Base-by-base conservation (phyloP, 495 filamentous ascomycete genomes). In the Penicillium salamii region DNA sequence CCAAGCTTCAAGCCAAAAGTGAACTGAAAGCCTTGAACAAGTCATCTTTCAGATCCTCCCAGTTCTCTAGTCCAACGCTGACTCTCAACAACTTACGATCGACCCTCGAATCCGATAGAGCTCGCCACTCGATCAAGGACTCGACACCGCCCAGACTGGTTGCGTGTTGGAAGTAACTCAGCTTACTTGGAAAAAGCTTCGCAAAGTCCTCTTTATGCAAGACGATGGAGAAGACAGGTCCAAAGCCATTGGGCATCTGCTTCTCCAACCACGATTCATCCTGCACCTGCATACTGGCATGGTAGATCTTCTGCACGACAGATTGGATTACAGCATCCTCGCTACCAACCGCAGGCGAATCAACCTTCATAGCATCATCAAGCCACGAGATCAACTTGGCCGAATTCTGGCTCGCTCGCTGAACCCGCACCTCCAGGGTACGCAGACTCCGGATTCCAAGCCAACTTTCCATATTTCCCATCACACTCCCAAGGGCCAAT, bases 91-190 rank as follows among this genome's bases (percentile, higher is more conserved):
- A 55, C 56, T 81, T 72, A 50, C 70, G 77, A 55, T 95, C 88
- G 32, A 89, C 82, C 7, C 44, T 69, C 2, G 67, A 46, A 69
- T 96, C 91, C 51, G 79, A 85, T 88, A 96, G 87, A n/a, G 86
- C 78, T 42, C 50, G 67, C 74, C 56, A 71, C 59, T 49, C 75
- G 54, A 96, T 86, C 78, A 96, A 68, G 58, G 86, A 91, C 78
- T 96, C 91, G 13, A 96, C 89, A 3, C 91, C 89, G 2, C 91
- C 91, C 8, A 96, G 65, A 65, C 87, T 91, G 3, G 91, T 96
- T 2, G 91, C 90, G 74, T 96, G 91, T 53, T 91, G 87, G 72
- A 96, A 96, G 38, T 91, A 77, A 20, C 72, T 39, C 58, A 95
- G 60, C 72, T 86, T 82, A 54, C 82, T 85, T 15, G 91, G 91